These are phyloP conservation scores for Lentinula boryana DNA, from an alignment of 768 basidiomycete species.

Conservation along the genomic window DNA sequence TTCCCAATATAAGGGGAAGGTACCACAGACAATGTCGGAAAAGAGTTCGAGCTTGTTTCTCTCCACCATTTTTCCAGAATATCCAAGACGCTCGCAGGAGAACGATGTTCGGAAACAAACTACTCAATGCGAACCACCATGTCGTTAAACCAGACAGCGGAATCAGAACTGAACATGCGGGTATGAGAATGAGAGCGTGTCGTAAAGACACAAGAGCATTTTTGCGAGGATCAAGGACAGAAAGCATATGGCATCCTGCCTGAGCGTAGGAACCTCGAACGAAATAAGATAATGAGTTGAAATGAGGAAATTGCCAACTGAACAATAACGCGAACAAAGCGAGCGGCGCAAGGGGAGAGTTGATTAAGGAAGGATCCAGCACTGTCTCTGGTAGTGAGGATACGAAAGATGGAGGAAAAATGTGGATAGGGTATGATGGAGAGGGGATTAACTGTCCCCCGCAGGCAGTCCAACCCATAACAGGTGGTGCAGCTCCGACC, in stretches of 20 bases:
- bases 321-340: conserved; percentile 82
- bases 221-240: conserved; percentile 66
- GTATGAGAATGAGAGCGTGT: conserved; percentile 70
- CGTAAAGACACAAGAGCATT: conserved; percentile 85
- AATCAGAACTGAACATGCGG: conserved; percentile 72
- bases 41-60: conserved; percentile 70
- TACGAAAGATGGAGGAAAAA: conserved; percentile 61
- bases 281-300: conserved; percentile 87
- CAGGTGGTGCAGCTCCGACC: conserved; percentile 87
- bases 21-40: conserved; percentile 88
- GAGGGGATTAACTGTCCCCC: conserved; percentile 73
- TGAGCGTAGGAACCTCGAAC: conserved; percentile 86
- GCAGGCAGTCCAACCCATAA: conserved; percentile 98
- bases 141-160: conserved; percentile 93
- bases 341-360: conserved; percentile 79
- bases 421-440: conserved; percentile 47
- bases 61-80: conserved; percentile 69
- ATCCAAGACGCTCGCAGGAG: conserved; percentile 62
- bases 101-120: conserved; percentile 68
- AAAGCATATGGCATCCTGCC: conserved; percentile 91
- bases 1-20: conserved; percentile 78
- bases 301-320: conserved; percentile 99
- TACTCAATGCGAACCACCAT: conserved; percentile 79
- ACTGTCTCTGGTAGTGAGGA: conserved; percentile 23
- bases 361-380: conserved; percentile 44